phyloP scores from a whole-genome alignment of 2,329 filamentous ascomycete genomes.

The Amphichorda felina region DNA sequence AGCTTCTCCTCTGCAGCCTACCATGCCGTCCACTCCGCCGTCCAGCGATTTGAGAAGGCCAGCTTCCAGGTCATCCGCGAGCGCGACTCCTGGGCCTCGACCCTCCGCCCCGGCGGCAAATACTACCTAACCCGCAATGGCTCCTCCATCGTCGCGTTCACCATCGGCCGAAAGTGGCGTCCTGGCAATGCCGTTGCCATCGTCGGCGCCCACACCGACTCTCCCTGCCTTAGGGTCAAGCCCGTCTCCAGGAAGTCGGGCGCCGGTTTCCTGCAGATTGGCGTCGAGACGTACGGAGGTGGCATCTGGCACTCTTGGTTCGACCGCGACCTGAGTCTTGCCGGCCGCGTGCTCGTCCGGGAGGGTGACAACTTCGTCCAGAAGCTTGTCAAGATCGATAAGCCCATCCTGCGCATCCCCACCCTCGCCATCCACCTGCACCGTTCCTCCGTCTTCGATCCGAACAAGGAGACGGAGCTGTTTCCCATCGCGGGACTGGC shows the following conservation, averaged over 20 bases:
- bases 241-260: slow-evolving; percentile 82
- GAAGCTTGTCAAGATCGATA: slow-evolving; percentile 81
- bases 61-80: slow-evolving; percentile 86
- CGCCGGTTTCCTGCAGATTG: slow-evolving; percentile 85
- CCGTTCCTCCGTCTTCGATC: slow-evolving; percentile 72
- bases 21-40: slow-evolving; percentile 77
- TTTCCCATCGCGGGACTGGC: slow-evolving; percentile 88
- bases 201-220: slow-evolving; percentile 94
- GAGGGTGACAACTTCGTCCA: slow-evolving; percentile 62
- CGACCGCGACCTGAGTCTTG: slow-evolving; percentile 84
- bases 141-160: slow-evolving; percentile 86
- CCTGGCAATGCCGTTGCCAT: slow-evolving; percentile 85
- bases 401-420: slow-evolving; percentile 82
- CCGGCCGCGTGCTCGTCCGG: slow-evolving; percentile 75
- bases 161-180: slow-evolving; percentile 81
- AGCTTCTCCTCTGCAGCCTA: slow-evolving; percentile 51
- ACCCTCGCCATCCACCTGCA: slow-evolving; percentile 92
- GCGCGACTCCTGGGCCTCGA: slow-evolving; percentile 76
- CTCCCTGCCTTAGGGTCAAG: slow-evolving; percentile 83
- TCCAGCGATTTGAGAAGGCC: slow-evolving; percentile 63
- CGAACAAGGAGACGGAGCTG: slow-evolving; percentile 94
- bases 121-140: slow-evolving; percentile 94
- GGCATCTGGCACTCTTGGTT: slow-evolving; percentile 99
- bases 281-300: slow-evolving; percentile 92
- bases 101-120: slow-evolving; percentile 75